Conservation (phyloP, 345 rosid species). For the Zanthoxylum bungeanum region DNA sequence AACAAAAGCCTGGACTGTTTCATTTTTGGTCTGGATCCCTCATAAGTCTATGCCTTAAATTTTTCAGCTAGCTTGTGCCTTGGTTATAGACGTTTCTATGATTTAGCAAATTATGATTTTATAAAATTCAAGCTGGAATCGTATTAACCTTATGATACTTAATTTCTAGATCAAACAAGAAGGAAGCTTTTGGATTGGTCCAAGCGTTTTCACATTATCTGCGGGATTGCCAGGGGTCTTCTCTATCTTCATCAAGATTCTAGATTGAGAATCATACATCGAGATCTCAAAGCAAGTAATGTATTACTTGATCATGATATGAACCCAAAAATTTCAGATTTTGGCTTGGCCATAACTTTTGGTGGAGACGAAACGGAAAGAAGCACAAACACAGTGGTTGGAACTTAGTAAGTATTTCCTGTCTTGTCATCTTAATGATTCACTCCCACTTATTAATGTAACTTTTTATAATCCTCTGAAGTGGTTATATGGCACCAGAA, state of each 20-base stretch:
- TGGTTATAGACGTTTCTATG: not conserved
- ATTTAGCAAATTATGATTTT: not conserved
- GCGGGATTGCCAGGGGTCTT: conserved; percentile 45
- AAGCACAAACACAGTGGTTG: not conserved
- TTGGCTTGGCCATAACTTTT: conserved; percentile 43
- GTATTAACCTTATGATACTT: not conserved
- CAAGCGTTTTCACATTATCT: conserved; percentile 31
- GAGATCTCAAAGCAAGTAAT: conserved; percentile 41
- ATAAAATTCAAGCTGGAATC: too few relatives aligned
- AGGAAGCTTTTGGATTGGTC: conserved; percentile 27
- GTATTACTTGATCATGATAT: conserved; percentile 36
- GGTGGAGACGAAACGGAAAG: not conserved
- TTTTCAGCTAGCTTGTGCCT: not conserved
- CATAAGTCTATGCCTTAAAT: not conserved
- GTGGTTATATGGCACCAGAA: not conserved
- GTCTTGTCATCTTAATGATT: not conserved
- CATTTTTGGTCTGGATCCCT: not conserved
- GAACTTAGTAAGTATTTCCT: not conserved
- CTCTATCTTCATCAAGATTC: conserved; percentile 52
- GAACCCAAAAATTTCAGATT: conserved; percentile 48
- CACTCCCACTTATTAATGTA: not conserved
- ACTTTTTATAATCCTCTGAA: not conserved
- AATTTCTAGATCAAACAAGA: conserved; percentile 12
- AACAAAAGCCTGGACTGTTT: conserved; percentile 25
- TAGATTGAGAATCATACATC: conserved; percentile 34